Evolutionary conservation across 179 eudicot species (phyloP).

Genomic region (Carnegiea gigantea): DNA sequence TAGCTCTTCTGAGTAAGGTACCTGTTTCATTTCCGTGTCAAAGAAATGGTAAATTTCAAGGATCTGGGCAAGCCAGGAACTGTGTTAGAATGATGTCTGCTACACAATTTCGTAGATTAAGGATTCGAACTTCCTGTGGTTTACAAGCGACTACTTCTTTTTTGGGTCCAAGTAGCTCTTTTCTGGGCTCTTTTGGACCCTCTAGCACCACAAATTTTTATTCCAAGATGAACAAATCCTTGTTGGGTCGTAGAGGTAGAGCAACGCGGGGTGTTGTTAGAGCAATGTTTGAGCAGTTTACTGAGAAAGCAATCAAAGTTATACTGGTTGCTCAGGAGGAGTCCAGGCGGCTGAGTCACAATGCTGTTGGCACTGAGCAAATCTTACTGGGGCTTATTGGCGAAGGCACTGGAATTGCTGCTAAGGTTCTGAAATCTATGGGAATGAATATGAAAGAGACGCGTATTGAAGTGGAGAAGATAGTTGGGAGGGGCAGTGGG

Average conservation of each 20-base stretch:
- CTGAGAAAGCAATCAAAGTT: slow-evolving; percentile 94
- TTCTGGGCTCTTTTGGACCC: slow-evolving; percentile 38
- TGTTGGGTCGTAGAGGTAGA: slow-evolving; percentile 44
- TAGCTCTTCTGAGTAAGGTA: slow-evolving; percentile 57
- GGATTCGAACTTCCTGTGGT: slow-evolving; percentile 60
- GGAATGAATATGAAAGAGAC: slow-evolving; percentile 92
- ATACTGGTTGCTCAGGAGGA: slow-evolving; percentile 96
- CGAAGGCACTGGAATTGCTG: slow-evolving; percentile 97
- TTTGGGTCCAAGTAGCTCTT: slow-evolving; percentile 43
- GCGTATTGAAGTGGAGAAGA: slow-evolving; percentile 94
- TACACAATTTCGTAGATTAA: slow-evolving; percentile 40
- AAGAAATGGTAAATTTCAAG: slow-evolving; percentile 44
- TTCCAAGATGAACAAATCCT: slow-evolving; percentile 48
- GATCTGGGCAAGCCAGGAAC: slow-evolving; percentile 48
- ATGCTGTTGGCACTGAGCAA: slow-evolving; percentile 95
- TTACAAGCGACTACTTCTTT: slow-evolving; percentile 56
- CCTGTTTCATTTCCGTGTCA: slow-evolving; percentile 47
- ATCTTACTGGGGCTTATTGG: slow-evolving; percentile 89
- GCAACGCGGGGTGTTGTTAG: slow-evolving; percentile 50
- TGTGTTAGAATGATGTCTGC: slow-evolving; percentile 52
- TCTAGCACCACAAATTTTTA: slow-evolving; percentile 42
- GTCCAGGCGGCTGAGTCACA: slow-evolving; percentile 88
- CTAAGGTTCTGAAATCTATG: slow-evolving; percentile 91
- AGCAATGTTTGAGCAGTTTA: slow-evolving; percentile 95
- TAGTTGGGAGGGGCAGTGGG: slow-evolving; percentile 91